phyloP scores from a whole-genome alignment of 805 yeast genomes.

The Clavispora santaluciae region DNA sequence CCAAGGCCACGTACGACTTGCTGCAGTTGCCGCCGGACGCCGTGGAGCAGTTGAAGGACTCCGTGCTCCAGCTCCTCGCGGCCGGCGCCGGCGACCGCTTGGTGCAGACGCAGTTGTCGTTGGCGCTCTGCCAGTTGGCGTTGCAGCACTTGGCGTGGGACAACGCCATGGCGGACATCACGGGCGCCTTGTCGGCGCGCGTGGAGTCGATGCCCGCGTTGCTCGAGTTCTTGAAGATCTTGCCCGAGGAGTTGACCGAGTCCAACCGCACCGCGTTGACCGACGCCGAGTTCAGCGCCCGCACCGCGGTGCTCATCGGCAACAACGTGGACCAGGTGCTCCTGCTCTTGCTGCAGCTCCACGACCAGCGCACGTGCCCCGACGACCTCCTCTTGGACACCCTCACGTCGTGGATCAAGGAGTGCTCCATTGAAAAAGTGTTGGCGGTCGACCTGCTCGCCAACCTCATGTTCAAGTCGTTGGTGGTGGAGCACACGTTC shows the following conservation, averaged over 20 bases:
- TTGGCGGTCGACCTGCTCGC: conserved; percentile 61
- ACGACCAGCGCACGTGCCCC: conserved; percentile 15
- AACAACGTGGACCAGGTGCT: conserved; percentile 67
- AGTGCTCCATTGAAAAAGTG: conserved; percentile 71
- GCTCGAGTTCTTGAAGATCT: conserved; percentile 74
- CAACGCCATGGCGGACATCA: conserved; percentile 64
- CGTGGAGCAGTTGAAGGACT: conserved; percentile 59
- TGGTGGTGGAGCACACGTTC: conserved; percentile 63
- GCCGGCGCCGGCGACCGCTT: conserved; percentile 43
- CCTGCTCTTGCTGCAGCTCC: conserved; percentile 50
- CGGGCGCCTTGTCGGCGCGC: conserved; percentile 38
- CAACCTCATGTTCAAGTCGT: conserved; percentile 55
- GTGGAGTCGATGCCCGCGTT: conserved; percentile 42
- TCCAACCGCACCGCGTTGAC: conserved; percentile 72
- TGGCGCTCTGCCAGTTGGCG: conserved; percentile 77
- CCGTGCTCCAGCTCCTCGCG: conserved; percentile 55
- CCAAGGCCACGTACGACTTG: conserved; percentile 80
- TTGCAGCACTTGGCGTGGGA: conserved; percentile 74
- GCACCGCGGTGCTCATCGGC: conserved; percentile 61
- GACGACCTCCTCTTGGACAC: conserved; percentile 59
- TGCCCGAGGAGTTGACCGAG: conserved; percentile 88
- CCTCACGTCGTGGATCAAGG: conserved; percentile 86
- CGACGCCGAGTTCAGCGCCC: conserved; percentile 68
- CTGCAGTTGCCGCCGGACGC: conserved; percentile 57
- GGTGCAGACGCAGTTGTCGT: conserved; percentile 76